Evolutionary conservation across 83 land plant genomes (phyloP), one percentile per base, ranked within the genome.

Genomic region (Thuja plicata): DNA sequence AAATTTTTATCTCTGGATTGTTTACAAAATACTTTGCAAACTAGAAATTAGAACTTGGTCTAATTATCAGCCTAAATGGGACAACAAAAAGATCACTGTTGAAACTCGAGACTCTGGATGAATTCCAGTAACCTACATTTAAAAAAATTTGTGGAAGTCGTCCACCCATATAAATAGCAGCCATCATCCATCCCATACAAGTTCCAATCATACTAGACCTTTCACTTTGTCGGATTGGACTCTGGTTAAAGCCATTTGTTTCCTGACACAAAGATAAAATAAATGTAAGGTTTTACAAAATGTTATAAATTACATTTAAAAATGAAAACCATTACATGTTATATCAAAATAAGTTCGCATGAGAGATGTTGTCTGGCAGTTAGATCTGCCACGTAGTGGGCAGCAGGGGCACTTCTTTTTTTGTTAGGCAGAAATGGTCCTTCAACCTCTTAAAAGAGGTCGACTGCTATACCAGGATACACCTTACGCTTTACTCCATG

Each of bases 161-260:
- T 77, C 98, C 98, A 82, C 97, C 96, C 98, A 96, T 94, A 85
- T 96, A 96, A 71, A 95, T 96, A 41, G 90, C 94, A 84, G 98
- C 96, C 98, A 96, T 96, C 50, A 89, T 73, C 98, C 98, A 96
- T 30, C 98, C 98, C 70, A 95, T 90, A 30, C 32, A 90, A 40
- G 84, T 91, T 85, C 93, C 95, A 35, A 86, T 32, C 54, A 30
- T 34, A 54, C 66, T 57, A 32, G 27, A 52, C 13, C 24, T 11
- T 34, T 86, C 57, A 32, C 35, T 71, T 57, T 19, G 87, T 2
- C 12, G 40, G 41, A 54, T 57, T 60, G 54, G 8, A 16, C 41
- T 32, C 71, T 86, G 43, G 13, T 21, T 35, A 38, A 60, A 19
- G 15, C 62, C 12, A 86, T 13, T 46, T 30, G 30, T 34, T 83